phyloP scores from a whole-genome alignment of 805 yeast species.

The Suhomyces xylopsoci region DNA sequence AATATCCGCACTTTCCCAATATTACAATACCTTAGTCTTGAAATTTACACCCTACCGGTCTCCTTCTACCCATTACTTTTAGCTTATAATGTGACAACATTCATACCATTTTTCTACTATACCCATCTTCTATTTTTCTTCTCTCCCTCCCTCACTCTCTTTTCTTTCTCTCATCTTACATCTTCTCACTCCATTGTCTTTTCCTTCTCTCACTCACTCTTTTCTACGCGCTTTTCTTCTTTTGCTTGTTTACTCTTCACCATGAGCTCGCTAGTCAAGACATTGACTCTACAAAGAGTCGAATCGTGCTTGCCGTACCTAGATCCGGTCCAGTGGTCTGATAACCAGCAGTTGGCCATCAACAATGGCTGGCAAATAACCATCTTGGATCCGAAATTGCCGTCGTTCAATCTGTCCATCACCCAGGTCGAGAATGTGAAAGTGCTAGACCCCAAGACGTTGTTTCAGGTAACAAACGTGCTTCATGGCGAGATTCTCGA shows the following conservation, averaged over 20 bases:
- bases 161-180: neutral
- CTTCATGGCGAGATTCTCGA: constrained; percentile 27
- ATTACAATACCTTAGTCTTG: neutral
- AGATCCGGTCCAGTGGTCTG: constrained; percentile 36
- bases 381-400: constrained; percentile 38
- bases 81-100: too few species aligned
- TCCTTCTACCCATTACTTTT: neutral
- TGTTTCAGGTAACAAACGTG: constrained; percentile 24
- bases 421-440: constrained; percentile 12
- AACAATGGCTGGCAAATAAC: constrained; percentile 32
- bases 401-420: constrained; percentile 25
- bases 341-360: constrained; percentile 34
- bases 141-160: neutral
- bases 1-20: neutral
- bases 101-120: too few species aligned
- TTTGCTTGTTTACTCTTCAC: neutral
- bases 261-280: constrained; percentile 4
- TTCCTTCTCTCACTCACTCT: neutral
- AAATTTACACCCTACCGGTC: too few species aligned
- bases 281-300: constrained; percentile 6
- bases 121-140: too few species aligned
- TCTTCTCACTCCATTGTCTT: neutral
- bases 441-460: constrained; percentile 20
- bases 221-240: neutral
- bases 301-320: constrained; percentile 4